Percentiles rank a stretch among this genome's conserved stretches.
Conservation (phyloP, 306 rosid genomes). For the Sesbania bispinosa region DNA sequence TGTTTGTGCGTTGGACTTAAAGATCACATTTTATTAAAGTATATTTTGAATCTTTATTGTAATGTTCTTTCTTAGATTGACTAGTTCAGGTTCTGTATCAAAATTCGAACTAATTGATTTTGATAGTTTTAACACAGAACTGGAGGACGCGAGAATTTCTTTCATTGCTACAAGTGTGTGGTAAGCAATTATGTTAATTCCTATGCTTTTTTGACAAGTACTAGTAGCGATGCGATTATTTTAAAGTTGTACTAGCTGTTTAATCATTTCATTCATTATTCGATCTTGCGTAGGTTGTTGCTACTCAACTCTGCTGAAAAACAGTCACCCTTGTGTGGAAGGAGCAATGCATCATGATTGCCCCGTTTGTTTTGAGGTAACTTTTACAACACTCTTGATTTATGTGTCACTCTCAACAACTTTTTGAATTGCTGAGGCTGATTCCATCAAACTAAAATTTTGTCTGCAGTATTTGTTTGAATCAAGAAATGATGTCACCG, state of each 20-base stretch:
- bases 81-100: background rate
- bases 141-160: conserved; percentile 68
- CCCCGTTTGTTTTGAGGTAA: conserved; percentile 88
- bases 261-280: background rate
- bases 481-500: conserved; percentile 56
- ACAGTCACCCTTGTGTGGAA: conserved; percentile 85
- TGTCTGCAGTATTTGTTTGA: conserved; percentile 74
- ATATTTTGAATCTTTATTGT: background rate
- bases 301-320: conserved; percentile 49
- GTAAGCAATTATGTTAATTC: conserved; percentile 35
- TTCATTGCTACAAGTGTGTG: conserved; percentile 83
- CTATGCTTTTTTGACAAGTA: background rate
- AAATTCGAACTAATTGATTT: conserved; percentile 8
- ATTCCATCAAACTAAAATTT: background rate
- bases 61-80: background rate
- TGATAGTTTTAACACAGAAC: conserved; percentile 41
- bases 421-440: conserved; percentile 6
- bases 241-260: background rate
- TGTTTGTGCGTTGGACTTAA: background rate
- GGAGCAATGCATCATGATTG: conserved; percentile 97
- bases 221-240: background rate
- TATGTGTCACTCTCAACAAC: background rate
- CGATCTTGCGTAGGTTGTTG: conserved; percentile 61
- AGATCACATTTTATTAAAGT: background rate
- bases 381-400: background rate